phyloP scores from a whole-genome alignment of 2,329 filamentous ascomycete species.

The Tolypocladium guangdongense region DNA sequence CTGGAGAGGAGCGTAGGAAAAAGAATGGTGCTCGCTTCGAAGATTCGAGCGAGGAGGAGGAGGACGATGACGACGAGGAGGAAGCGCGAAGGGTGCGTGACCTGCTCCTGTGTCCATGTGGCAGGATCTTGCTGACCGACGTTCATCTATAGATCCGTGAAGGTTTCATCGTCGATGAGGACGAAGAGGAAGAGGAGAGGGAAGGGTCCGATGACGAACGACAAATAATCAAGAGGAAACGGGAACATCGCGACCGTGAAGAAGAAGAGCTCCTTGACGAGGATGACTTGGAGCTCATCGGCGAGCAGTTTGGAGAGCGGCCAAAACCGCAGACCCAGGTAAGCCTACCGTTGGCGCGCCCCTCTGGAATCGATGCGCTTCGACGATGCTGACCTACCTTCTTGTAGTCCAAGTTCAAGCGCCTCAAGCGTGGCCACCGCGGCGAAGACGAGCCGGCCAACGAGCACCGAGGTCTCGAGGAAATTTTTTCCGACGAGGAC shows the following conservation, averaged over 20 bases:
- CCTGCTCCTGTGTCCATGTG: neutral
- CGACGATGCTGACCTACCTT: slow-evolving; percentile 8
- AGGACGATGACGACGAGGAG: slow-evolving; percentile 85
- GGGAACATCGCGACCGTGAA: slow-evolving; percentile 63
- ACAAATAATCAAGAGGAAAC: slow-evolving; percentile 58
- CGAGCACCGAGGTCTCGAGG: slow-evolving; percentile 64
- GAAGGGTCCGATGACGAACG: slow-evolving; percentile 47
- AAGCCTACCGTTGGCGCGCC: slow-evolving; percentile 17
- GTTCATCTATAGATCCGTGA: slow-evolving; percentile 58
- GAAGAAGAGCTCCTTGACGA: slow-evolving; percentile 87
- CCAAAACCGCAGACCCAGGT: slow-evolving; percentile 60
- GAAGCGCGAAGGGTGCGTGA: slow-evolving; percentile 59
- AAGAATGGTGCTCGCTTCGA: slow-evolving; percentile 39
- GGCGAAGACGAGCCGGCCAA: slow-evolving; percentile 56
- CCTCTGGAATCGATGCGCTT: neutral
- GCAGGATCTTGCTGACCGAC: slow-evolving; percentile 4
- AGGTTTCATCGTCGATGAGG: slow-evolving; percentile 78
- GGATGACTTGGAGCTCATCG: slow-evolving; percentile 92
- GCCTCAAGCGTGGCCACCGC: slow-evolving; percentile 83
- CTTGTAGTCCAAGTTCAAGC: slow-evolving; percentile 78
- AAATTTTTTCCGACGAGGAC: slow-evolving; percentile 95
- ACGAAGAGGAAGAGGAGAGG: slow-evolving; percentile 58
- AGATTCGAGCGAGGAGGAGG: slow-evolving; percentile 86
- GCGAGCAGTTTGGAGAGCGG: slow-evolving; percentile 58
- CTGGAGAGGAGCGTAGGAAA: slow-evolving; percentile 43